These are phyloP conservation scores for Fusarium oxysporum DNA, from an alignment of 2,329 filamentous ascomycete genomes.

Conservation along the genomic window DNA sequence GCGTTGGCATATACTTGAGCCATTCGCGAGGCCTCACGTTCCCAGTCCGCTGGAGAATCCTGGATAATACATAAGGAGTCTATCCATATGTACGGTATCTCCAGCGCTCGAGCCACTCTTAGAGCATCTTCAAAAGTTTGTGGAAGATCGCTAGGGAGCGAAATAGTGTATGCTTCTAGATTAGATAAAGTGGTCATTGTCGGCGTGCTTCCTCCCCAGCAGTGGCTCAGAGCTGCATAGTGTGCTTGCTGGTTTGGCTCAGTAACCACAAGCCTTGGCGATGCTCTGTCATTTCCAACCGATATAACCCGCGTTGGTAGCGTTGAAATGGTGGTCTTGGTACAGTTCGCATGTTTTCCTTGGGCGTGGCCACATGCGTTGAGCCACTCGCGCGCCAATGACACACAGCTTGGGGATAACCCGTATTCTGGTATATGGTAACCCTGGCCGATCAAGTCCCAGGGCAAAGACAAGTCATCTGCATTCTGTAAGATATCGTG, in stretches of 20 bases:
- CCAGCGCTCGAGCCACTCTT: background rate
- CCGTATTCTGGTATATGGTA: background rate
- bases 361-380: background rate
- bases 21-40: constrained; percentile 8
- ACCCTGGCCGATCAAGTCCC: background rate
- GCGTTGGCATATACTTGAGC: constrained; percentile 18
- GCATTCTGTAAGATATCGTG: background rate
- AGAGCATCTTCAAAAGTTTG: constrained; percentile 5
- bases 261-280: background rate
- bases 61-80: constrained; percentile 19
- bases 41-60: constrained; percentile 13
- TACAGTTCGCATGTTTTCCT: background rate
- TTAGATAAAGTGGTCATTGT: constrained; percentile 1
- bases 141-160: background rate
- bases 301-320: background rate
- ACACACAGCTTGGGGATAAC: background rate
- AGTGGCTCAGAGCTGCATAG: constrained; percentile 12
- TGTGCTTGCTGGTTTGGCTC: background rate
- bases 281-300: background rate
- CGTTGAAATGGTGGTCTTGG: background rate
- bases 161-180: background rate
- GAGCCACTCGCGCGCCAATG: background rate
- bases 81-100: constrained; percentile 13
- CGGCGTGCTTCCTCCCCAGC: constrained; percentile 12
- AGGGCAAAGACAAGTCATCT: background rate